phyloP scores from a whole-genome alignment of 2,329 filamentous ascomycete species.

The Cercospora sp. region DNA sequence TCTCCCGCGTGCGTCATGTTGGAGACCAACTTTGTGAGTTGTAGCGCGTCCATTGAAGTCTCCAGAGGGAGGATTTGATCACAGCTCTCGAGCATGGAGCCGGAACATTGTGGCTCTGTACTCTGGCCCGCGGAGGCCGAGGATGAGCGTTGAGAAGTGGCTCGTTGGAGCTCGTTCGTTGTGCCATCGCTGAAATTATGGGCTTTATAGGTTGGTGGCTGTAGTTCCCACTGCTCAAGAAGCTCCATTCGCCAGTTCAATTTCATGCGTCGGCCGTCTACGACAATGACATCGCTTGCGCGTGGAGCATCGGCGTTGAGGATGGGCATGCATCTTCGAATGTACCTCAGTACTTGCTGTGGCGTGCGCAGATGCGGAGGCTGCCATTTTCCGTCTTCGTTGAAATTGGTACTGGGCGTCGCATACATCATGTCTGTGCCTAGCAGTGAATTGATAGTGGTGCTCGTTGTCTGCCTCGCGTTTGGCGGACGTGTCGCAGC shows the following conservation, averaged over 20 bases:
- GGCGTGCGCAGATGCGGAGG: constrained; percentile 37
- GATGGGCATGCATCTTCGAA: constrained; percentile 50
- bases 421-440: constrained; percentile 38
- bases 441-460: constrained; percentile 30
- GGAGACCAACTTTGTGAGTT: constrained; percentile 26
- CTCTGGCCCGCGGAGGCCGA: constrained; percentile 17
- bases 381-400: constrained; percentile 38
- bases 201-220: constrained; percentile 48
- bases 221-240: constrained; percentile 45
- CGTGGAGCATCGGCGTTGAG: constrained; percentile 47
- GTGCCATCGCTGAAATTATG: constrained; percentile 27
- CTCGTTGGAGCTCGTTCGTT: constrained; percentile 14
- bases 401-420: constrained; percentile 36
- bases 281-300: constrained; percentile 49
- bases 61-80: constrained; percentile 28
- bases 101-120: constrained; percentile 20
- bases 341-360: constrained; percentile 47
- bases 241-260: constrained; percentile 47
- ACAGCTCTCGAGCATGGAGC: constrained; percentile 21
- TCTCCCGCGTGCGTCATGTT: constrained; percentile 13
- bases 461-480: constrained; percentile 30
- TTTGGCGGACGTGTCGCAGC: constrained; percentile 26
- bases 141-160: constrained; percentile 23
- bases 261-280: constrained; percentile 44
- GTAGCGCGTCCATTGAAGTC: constrained; percentile 20